Base-by-base conservation (phyloP, 768 basidiomycete genomes). In the Suillus tomentosus region DNA sequence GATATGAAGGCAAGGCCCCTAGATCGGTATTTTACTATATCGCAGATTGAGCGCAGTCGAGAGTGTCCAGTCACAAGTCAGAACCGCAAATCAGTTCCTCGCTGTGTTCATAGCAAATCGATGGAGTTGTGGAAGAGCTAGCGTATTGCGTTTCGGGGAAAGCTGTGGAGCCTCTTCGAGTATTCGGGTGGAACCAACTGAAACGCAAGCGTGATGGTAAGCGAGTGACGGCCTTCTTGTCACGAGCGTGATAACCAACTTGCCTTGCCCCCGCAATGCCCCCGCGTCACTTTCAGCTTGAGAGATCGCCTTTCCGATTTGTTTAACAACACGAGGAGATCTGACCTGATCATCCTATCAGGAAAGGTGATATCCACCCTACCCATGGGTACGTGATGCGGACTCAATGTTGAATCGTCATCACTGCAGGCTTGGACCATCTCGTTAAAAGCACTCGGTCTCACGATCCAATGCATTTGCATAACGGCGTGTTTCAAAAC, bases 1-100 rank as follows among this genome's bases (percentile, higher is more conserved):
- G 34, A 68, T 64, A 72, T 76, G 72, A 76, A 74, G 17, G 60
- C 60, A 54, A 50, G 65, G 72, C 68, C 75, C 75, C 75, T 74
- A 75, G 75, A 74, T 74, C 68, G 72, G 68, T 67, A 68, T 66
- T 63, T 63, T 68, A 67, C 48, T 31, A 13, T 60, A 59, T 67
- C 75, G 73, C 70, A 48, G 70, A 70, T 76, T 74, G 71, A 67
- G 65, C 75, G 73, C 64, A 66, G 31, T 48, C n/a, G 55, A 36
- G 53, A 22, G 40, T 40, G 50, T 62, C 50, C 63, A 62, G 42
- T 60, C 48, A 53, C 66, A 27, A 53, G 63, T 48, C 63, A 61
- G 57, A 59, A 68, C 62, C 42, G 47, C 54, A 56, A 64, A 50
- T 47, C 45, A 64, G 40, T 27, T 42, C 57, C 57, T 27, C 39